Conservation (phyloP, 306 rosid genomes). For the Pyrus betulifolia region DNA sequence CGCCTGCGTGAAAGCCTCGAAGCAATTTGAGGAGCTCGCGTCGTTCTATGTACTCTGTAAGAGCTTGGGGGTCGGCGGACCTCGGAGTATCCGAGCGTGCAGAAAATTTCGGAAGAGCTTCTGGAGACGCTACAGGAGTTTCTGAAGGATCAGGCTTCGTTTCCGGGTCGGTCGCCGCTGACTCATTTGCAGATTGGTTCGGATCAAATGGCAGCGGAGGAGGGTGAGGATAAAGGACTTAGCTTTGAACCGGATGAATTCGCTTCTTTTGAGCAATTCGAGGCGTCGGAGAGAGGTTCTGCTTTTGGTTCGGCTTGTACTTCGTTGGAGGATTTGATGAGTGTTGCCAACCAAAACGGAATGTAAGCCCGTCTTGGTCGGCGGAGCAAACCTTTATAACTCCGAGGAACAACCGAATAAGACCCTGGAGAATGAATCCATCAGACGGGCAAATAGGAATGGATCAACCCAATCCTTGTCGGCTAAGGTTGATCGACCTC, state of each 20-base stretch:
- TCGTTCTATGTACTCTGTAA: constrained; percentile 47
- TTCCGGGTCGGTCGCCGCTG: constrained; percentile 23
- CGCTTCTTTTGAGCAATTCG: constrained; percentile 25
- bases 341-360: constrained; percentile 2
- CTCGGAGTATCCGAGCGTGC: constrained; percentile 75
- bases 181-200: background rate
- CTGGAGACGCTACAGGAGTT: constrained; percentile 67
- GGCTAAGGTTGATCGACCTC: background rate
- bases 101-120: constrained; percentile 69
- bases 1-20: constrained; percentile 60
- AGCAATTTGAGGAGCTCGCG: constrained; percentile 67
- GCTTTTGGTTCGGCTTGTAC: constrained; percentile 35
- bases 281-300: constrained; percentile 29
- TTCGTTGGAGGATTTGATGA: constrained; percentile 53
- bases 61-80: constrained; percentile 59
- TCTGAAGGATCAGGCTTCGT: constrained; percentile 64
- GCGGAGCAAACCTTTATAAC: constrained; percentile 19
- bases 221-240: background rate
- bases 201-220: constrained; percentile 17
- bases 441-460: background rate
- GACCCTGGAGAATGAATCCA: background rate
- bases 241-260: constrained; percentile 8
- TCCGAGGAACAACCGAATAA: constrained; percentile 11
- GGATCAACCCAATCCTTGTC: background rate
- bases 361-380: constrained; percentile 26